Base-by-base conservation (phyloP, 371 early-diverging fungal species). In the Chytridium lagenaria region DNA sequence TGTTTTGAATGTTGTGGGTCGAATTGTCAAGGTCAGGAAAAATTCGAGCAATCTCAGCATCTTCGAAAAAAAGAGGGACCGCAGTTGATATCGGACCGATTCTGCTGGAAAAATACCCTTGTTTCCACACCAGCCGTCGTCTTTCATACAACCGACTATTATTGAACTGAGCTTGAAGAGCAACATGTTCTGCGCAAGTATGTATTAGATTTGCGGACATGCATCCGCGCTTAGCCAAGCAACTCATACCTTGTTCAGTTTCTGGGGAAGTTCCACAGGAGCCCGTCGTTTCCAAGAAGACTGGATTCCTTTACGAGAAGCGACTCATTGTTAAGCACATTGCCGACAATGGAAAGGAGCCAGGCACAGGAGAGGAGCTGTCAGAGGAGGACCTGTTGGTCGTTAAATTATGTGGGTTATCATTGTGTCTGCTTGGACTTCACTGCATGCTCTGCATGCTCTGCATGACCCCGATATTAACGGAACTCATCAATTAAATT, bases 251-350 rank as follows among this genome's bases (percentile, higher is more conserved):
- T 15, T 57, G 15, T 23, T 30, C 15, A 30, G 57, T 26, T 23
- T 57, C 30, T 23, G 97, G 97, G n/a, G 94, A 95, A 80, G 86
- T 90, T 39, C 94, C 94, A 55, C 84, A 87, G 71, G 89, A 92
- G 68, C 96, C 98, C 10, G 97, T 97, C 44, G 88, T 95, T 63
- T 93, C 93, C 26, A 79, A 86, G 67, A 92, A 91, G 78, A 89
- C 91, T 26, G 97, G 97, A 26, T 87, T 89, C 61, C 76, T 97
- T 52, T 97, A 89, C 81, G 97, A 98, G 79, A 90, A 88, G 77
- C 83, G 92, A 64, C 83, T 98, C 72, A 92, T 97, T 77, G 78
- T 89, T 75, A 96, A 96, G 82, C 90, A 95, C 77, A 85, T 97
- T 66, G 89, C 87, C 39, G 94, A 95, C 55, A 85, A 90, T 69